phyloP scores from a whole-genome alignment of 2,329 filamentous ascomycete genomes.

The Raffaelea deltoideospora region DNA sequence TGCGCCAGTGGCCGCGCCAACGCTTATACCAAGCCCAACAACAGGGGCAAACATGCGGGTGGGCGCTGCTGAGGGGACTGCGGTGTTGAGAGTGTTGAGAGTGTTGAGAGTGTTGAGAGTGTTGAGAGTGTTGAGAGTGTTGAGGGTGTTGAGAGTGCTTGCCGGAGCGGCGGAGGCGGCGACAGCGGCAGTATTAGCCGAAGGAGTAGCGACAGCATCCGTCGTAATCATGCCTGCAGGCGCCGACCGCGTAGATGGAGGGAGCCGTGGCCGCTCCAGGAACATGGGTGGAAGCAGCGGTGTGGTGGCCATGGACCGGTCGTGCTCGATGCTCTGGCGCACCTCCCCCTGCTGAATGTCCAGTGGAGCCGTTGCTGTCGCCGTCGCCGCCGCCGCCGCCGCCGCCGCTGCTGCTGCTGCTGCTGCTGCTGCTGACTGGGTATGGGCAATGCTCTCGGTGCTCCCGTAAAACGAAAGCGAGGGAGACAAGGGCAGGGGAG shows the following conservation, averaged over 20 bases:
- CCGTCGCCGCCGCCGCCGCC: background rate
- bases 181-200: too few species aligned
- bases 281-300: conserved; percentile 75
- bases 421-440: conserved; percentile 1
- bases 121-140: too few species aligned
- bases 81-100: background rate
- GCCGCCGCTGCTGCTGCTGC: background rate
- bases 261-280: conserved; percentile 29
- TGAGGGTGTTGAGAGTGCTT: too few species aligned
- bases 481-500: conserved; percentile 11
- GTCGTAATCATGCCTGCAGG: too few species aligned
- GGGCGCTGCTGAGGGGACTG: conserved; percentile 55
- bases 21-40: too few species aligned
- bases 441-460: conserved; percentile 34
- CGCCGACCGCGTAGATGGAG: conserved; percentile 36
- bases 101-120: too few species aligned
- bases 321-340: conserved; percentile 38
- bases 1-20: too few species aligned
- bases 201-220: too few species aligned
- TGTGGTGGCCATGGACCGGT: conserved; percentile 53
- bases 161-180: too few species aligned
- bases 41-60: too few species aligned
- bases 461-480: conserved; percentile 43
- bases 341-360: conserved; percentile 32
- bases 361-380: conserved; percentile 11